Conservation (phyloP, 805 yeast genomes). For the Hemisphaericaspora nanyangensis region DNA sequence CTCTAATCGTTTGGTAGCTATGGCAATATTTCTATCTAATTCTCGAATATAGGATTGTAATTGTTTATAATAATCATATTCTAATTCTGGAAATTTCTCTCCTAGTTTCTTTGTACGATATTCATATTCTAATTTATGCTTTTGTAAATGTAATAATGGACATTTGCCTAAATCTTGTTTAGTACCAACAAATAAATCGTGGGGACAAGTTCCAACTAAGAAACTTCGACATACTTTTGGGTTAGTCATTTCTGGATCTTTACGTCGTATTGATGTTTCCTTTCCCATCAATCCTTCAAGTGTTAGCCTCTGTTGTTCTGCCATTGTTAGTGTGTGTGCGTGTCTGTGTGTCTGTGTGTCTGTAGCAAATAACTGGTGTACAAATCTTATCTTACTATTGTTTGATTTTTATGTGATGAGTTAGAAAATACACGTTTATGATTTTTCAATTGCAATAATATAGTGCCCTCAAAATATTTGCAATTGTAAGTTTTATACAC, state of each 20-base stretch:
- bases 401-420: too few species aligned
- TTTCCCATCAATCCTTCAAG: constrained; percentile 81
- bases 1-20: constrained; percentile 62
- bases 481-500: too few species aligned
- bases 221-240: constrained; percentile 71
- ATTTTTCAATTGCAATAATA: too few species aligned
- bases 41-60: constrained; percentile 57
- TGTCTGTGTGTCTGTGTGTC: not conserved
- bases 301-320: constrained; percentile 72
- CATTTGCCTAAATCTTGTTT: constrained; percentile 82
- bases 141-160: constrained; percentile 69
- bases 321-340: constrained; percentile 23
- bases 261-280: constrained; percentile 30
- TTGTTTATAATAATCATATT: constrained; percentile 44
- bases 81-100: constrained; percentile 48
- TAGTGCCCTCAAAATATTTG: too few species aligned
- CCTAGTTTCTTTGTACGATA: constrained; percentile 37
- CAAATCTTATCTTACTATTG: too few species aligned
- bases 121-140: constrained; percentile 68
- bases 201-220: constrained; percentile 83
- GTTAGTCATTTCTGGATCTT: constrained; percentile 39
- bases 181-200: constrained; percentile 77
- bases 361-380: too few species aligned
- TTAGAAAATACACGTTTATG: too few species aligned
- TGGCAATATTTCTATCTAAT: constrained; percentile 59